Conservation (phyloP, 352 stramenopile species). For the Elongisporangium anandrum region DNA sequence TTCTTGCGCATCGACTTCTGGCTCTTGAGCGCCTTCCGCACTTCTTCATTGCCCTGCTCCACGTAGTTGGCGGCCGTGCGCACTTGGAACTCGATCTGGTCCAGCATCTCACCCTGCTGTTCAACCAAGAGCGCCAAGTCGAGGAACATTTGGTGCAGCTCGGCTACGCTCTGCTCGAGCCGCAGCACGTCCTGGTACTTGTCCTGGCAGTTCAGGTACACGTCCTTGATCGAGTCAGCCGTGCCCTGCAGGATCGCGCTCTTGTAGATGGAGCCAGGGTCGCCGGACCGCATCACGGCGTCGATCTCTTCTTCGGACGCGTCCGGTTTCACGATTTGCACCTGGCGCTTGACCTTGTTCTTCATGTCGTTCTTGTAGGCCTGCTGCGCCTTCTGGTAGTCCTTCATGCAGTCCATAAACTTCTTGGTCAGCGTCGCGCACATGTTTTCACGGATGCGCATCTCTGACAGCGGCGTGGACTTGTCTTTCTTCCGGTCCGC, state of each 20-base stretch:
- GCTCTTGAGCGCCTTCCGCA: conserved; percentile 94
- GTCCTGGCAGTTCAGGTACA: conserved; percentile 94
- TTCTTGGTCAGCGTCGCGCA: conserved; percentile 96
- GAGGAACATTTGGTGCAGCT: conserved; percentile 99
- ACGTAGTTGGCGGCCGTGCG: conserved; percentile 94
- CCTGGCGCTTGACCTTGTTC: conserved; percentile 96
- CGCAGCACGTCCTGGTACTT: conserved; percentile 98
- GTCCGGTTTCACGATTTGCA: conserved; percentile 98
- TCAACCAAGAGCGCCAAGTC: conserved; percentile 98
- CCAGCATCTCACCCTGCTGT: conserved; percentile 96
- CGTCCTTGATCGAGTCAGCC: conserved; percentile 83
- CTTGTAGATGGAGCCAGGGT: conserved; percentile 84
- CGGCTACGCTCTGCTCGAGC: conserved; percentile 94
- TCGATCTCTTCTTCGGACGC: conserved; percentile 97
- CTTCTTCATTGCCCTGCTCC: conserved; percentile 94
- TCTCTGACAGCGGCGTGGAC: conserved; percentile 62
- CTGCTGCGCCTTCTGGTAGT: conserved; percentile 97
- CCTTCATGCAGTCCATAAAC: conserved; percentile 98
- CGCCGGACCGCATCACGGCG: conserved; percentile 90
- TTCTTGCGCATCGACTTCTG: conserved; percentile 97
- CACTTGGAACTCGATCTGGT: conserved; percentile 98
- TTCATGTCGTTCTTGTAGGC: conserved; percentile 98
- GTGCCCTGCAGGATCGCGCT: conserved; percentile 74
- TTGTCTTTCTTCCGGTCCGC: conserved; percentile 91
- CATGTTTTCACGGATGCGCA: conserved; percentile 96